Base-by-base conservation (phyloP, 345 rosid species). In the Camelina neglecta region DNA sequence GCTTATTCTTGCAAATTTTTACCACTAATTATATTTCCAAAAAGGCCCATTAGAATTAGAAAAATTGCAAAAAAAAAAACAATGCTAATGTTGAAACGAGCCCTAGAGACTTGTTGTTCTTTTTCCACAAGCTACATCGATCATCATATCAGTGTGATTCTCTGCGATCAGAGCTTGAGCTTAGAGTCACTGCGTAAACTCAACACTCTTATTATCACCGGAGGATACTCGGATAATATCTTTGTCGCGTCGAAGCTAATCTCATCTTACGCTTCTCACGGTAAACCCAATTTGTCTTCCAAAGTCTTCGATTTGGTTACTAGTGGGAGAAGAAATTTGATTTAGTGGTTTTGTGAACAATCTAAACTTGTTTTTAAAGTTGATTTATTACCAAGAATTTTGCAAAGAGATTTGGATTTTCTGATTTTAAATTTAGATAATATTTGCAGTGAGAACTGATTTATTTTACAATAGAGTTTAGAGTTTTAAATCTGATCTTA, bases 181-280 rank as follows among this genome's bases (percentile, higher is more conserved):
- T 67, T 84, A 24, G 84, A 24, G n/a, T 74, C 74, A 50, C 81
- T 86, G 12, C 82, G 74, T 13, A 77, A 75, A 68, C 85, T 79
- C 71, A 89, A 84, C 60, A 81, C 86, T 61, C 74, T 90, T 26
- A 57, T 86, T 20, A 67, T 86, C 67, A 82, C 91, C 4, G 11
- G 77, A 67, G 91, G 90, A 50, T 75, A 84, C 79, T 85, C 87
- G 11, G 21, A 55, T 57, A 86, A 90, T 65, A 38, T 79, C 57
- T 88, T 90, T 65, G 44, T 86, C 7, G 82, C 93, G 6, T 85
- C 93, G 20, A 90, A 88, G 81, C 85, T 90, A 49, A 81, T 90
- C 18, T 80, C 89, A 71, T 79, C 77, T 61, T 86, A 88, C 63
- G 82, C 90, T 42, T 75, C 83, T 45, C 70, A 71, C 77, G 51